Base-by-base conservation (phyloP, 345 rosid species). In the Populus tremula region DNA sequence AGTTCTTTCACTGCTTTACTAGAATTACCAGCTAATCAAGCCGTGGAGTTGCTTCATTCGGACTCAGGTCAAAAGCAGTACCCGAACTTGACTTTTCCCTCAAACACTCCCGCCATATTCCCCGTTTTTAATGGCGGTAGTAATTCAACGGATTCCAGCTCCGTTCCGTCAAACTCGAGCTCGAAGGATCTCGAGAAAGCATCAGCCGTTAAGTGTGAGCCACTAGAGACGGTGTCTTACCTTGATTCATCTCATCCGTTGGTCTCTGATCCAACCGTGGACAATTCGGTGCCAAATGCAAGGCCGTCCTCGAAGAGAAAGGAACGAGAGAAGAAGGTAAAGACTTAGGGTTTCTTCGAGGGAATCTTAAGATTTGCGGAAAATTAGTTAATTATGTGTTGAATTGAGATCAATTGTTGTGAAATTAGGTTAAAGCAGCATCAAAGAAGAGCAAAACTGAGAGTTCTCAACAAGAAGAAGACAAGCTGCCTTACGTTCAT, bases 401-500 rank as follows among this genome's bases (percentile, higher is more conserved):
- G 27, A 45, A 16, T 5, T 17, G 6, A 38, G 35, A 3, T 13
- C 25, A 72, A 39, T 29, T 50, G 12, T 29, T 70, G 36, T 29
- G 62, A 25, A 33, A 43, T 5, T 53, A 86, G 89, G 87, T 61
- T 11, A 89, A 88, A 79, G 84, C 77, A 43, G 77, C 84, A 33
- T 33, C 86, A 73, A 89, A 86, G 87, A 89, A 86, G 84, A 83
- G 65, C 80, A 91, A 88, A 82, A 85, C 76, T 61, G 84, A 82
- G 61, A 85, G 81, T 75, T 84, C 85, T 1, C 89, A 82, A 87
- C 64, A 59, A 59, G 86, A 81, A 25, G 86, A 50, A 6, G 90
- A 89, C 82, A 87, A 84, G 84, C 87, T 91, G 23, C 94, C 94
- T 31, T 89, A 89, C 78, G 94, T 91, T 54, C 94, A 91, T 36